Conservation (phyloP, 768 basidiomycete genomes). For the Leccinum pellstonianum region DNA sequence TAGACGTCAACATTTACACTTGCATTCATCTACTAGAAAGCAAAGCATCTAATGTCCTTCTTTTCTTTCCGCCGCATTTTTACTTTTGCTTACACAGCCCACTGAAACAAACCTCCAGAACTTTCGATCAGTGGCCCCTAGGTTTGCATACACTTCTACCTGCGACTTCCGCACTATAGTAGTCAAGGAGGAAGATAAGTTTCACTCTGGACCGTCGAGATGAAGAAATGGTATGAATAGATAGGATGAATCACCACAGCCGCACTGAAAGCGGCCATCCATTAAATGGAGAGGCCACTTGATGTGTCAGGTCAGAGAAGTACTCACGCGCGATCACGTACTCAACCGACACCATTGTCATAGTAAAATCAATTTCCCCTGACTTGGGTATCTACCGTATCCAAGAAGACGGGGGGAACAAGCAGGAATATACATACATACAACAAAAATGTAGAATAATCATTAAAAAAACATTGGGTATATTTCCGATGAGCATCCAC, state of each 20-base stretch:
- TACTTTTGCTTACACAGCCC: too few species aligned
- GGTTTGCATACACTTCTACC: not conserved
- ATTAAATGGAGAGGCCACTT: not conserved
- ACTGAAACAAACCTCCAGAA: not conserved
- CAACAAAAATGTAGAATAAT: not conserved
- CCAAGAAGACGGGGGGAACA: not conserved
- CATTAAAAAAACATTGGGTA: not conserved
- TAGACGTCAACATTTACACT: conserved; percentile 1
- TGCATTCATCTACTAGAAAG: too few species aligned
- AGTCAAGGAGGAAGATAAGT: too few species aligned
- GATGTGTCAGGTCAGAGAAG: not conserved
- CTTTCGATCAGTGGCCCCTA: not conserved
- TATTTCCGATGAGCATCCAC: not conserved
- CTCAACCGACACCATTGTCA: not conserved
- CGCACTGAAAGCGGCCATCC: not conserved
- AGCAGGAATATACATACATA: not conserved
- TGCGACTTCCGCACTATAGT: too few species aligned
- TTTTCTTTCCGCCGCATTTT: not conserved
- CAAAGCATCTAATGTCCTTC: too few species aligned
- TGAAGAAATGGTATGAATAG: not conserved
- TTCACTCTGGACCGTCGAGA: not conserved
- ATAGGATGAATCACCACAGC: too few species aligned
- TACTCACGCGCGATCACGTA: not conserved
- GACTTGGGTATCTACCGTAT: not conserved
- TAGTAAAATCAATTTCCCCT: not conserved